These are phyloP conservation scores for Starmera dryadoides DNA, from an alignment of 805 yeast genomes.

Conservation along the genomic window DNA sequence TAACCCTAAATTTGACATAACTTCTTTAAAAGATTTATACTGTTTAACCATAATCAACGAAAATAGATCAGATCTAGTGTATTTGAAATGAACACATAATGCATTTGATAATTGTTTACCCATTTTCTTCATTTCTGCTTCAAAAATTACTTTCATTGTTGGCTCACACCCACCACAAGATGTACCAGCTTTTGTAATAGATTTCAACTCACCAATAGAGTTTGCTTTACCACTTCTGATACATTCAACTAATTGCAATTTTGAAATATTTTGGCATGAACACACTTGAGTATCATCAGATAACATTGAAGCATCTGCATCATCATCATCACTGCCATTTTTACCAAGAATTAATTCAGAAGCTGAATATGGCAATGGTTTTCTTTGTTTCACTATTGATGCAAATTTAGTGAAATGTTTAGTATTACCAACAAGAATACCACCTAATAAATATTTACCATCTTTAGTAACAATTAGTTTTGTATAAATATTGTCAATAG, in stretches of 20 bases:
- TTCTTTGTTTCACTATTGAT: conserved; percentile 20
- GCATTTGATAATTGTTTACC: conserved; percentile 25
- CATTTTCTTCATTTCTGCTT: conserved; percentile 26
- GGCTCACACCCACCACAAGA: conserved; percentile 34
- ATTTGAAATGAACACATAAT: conserved; percentile 26
- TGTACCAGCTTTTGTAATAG: conserved; percentile 29
- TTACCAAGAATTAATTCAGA: conserved; percentile 24
- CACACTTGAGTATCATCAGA: conserved; percentile 30
- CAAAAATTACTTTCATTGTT: conserved; percentile 27
- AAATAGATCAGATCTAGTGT: conserved; percentile 28
- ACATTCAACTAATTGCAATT: conserved; percentile 23
- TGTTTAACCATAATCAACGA: conserved; percentile 26
- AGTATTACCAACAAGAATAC: conserved; percentile 29
- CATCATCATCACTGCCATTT: conserved; percentile 21
- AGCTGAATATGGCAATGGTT: conserved; percentile 24
- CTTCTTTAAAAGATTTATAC: conserved; percentile 21
- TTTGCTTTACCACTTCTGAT: conserved; percentile 22
- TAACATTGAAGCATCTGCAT: conserved; percentile 15
- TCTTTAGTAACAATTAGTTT: conserved; percentile 26
- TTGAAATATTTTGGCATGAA: conserved; percentile 29
- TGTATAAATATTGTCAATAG: conserved; percentile 26
- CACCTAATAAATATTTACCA: conserved; percentile 29
- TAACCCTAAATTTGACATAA: conserved; percentile 22
- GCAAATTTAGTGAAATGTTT: conserved; percentile 25
- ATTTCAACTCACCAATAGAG: conserved; percentile 25